Percentiles rank a stretch among this genome's conserved stretches.
Evolutionary conservation across 2,329 filamentous ascomycete species (phyloP).

Genomic region (Claviceps sp.): DNA sequence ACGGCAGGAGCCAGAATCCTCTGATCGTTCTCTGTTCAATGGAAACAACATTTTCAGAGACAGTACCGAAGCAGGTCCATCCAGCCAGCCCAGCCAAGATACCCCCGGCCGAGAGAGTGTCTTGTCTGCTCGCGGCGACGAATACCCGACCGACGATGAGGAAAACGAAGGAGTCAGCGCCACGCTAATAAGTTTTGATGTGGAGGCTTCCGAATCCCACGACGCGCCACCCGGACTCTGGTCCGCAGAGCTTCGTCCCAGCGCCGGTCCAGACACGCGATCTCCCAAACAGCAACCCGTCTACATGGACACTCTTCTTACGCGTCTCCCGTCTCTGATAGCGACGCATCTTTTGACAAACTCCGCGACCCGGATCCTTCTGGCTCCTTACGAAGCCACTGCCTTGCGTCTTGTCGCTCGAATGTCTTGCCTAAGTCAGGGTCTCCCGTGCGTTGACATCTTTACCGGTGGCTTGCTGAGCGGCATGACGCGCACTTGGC

Average conservation of each 20-base stretch:
- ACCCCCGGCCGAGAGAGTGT: conserved; percentile 30
- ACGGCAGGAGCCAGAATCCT: not conserved
- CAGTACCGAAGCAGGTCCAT: conserved; percentile 18
- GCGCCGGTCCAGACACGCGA: conserved; percentile 21
- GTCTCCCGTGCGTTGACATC: conserved; percentile 26
- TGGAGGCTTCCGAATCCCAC: conserved; percentile 41
- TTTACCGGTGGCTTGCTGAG: conserved; percentile 21
- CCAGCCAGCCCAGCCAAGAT: conserved; percentile 16
- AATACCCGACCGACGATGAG: conserved; percentile 43
- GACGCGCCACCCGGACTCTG: conserved; percentile 39
- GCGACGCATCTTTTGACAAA: conserved; percentile 35
- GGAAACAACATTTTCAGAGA: conserved; percentile 10
- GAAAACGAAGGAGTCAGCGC: conserved; percentile 40
- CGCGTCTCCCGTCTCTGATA: conserved; percentile 33
- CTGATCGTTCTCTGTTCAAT: no score
- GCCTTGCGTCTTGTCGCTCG: conserved; percentile 32
- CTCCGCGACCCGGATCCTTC: conserved; percentile 26
- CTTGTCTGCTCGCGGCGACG: conserved; percentile 34
- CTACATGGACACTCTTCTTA: conserved; percentile 37
- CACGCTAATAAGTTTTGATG: conserved; percentile 47
- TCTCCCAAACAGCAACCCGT: conserved; percentile 15
- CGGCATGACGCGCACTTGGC: conserved; percentile 24
- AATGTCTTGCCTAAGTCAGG: conserved; percentile 24
- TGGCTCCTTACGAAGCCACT: conserved; percentile 33
- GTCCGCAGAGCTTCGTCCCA: conserved; percentile 46